Percentiles rank a stretch among this genome's conserved stretches.
phyloP scores from a whole-genome alignment of 2,329 filamentous ascomycete species.

The Cadophora malorum region DNA sequence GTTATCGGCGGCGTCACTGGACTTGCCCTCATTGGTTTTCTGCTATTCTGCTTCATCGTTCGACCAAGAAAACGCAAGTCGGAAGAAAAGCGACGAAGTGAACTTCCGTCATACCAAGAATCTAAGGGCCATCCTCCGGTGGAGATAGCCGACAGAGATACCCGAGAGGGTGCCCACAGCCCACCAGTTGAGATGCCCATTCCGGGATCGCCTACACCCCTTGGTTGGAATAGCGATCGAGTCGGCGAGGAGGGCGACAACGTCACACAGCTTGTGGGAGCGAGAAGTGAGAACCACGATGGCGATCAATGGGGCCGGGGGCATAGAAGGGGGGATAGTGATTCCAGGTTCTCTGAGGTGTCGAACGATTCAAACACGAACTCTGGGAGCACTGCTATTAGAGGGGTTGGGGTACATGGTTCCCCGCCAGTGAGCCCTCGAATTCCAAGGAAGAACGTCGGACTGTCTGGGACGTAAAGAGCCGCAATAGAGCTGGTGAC shows the following conservation, averaged over 20 bases:
- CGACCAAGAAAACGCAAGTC: neutral
- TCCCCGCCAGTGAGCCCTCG: neutral
- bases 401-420: neutral
- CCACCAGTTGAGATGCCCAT: no score
- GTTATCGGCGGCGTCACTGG: neutral
- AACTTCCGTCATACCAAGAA: slow-evolving; percentile 10
- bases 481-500: no score
- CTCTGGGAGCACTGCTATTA: neutral
- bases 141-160: neutral
- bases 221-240: neutral
- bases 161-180: neutral
- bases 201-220: neutral
- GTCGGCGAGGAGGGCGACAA: neutral
- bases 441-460: neutral
- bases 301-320: neutral
- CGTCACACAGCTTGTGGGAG: neutral
- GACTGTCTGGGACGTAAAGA: neutral
- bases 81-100: neutral
- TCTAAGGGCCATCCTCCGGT: neutral
- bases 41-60: no score
- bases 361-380: neutral
- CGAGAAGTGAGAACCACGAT: neutral
- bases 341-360: neutral
- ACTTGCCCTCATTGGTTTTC: neutral
- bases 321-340: neutral